Base-by-base conservation (phyloP, 75 land plant species). In the Sequoiadendron giganteum region DNA sequence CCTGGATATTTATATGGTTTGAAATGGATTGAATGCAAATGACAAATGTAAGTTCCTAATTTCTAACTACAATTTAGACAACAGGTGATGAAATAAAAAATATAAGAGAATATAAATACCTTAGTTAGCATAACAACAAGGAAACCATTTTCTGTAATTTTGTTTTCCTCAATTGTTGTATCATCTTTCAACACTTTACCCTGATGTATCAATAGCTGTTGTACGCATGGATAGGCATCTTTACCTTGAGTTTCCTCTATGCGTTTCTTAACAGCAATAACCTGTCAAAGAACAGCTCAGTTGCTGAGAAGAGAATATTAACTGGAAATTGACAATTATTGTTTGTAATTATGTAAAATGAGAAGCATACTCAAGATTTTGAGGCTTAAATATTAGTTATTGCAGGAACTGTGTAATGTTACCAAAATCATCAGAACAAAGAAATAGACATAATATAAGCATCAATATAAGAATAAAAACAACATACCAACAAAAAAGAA, bases 151-250 rank as follows among this genome's bases (percentile, higher is more conserved):
- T 97, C 99, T 65, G 93, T 86, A 61, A 97, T 93, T 43, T 91
- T 92, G 89, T 97, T 97, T 32, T 95, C 94, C 11, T 88, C 92
- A 92, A 97, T 84, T 42, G 96, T 97, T 0, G 96, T 95, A 14
- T 88, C 91, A 93, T 96, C 98, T 83, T 95, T 95, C 13, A 97
- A 91, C 81, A 97, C 95, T 72, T 97, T 96, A 36, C 99, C 99
- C 87, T 96, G 95, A 89, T 95, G 92, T 55, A 97, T 95, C 40
- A 97, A 93, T 90, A 97, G 94, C 84, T 93, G 98, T 77, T 94
- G 95, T 19, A 93, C 91, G 84, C 95, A 95, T 45, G 99, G 99
- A 90, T 94, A 97, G 70, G 89, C 86, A 52, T 54, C 86, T 85
- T 55, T 85, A 11, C 98, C 99, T 88, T 96, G 96, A 25, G 86